Percentiles rank a stretch among this genome's conserved stretches.
phyloP scores from a whole-genome alignment of 2,329 filamentous ascomycete species.

The Penicillium sclerotigenum region DNA sequence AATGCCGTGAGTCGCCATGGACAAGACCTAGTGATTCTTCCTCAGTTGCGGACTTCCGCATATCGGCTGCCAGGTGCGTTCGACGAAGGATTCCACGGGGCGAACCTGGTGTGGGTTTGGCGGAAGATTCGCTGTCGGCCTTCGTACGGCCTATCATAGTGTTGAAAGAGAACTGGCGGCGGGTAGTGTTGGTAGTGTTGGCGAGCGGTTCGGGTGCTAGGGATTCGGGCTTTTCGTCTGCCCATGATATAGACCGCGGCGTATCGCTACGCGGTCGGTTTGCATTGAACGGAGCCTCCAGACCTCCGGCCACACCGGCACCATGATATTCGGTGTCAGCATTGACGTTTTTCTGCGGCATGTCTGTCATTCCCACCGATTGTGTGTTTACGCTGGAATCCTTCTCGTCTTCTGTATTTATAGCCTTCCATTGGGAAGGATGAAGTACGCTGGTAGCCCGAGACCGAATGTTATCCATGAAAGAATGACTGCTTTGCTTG shows the following conservation, averaged over 20 bases:
- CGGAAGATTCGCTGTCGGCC: slow-evolving; percentile 21
- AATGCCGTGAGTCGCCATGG: slow-evolving; percentile 59
- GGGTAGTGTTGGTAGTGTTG: slow-evolving; percentile 59
- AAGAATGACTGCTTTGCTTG: slow-evolving; percentile 32
- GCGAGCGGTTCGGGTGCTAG: slow-evolving; percentile 33
- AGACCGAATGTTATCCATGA: slow-evolving; percentile 40
- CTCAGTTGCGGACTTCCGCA: slow-evolving; percentile 61
- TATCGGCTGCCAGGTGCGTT: slow-evolving; percentile 30
- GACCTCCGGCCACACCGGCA: slow-evolving; percentile 14
- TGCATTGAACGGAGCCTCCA: slow-evolving; percentile 25
- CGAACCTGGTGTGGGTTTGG: slow-evolving; percentile 22
- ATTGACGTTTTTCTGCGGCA: slow-evolving; percentile 51
- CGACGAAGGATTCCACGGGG: slow-evolving; percentile 43
- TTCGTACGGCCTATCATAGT: slow-evolving; percentile 66
- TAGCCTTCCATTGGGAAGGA: slow-evolving; percentile 35
- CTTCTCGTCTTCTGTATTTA: slow-evolving; percentile 32
- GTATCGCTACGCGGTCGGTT: slow-evolving; percentile 35
- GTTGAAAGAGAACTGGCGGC: slow-evolving; percentile 87
- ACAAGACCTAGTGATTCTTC: slow-evolving; percentile 81
- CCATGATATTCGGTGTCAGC: slow-evolving; percentile 42
- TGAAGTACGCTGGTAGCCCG: slow-evolving; percentile 39
- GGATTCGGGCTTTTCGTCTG: slow-evolving; percentile 26
- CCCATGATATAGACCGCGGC: slow-evolving; percentile 40
- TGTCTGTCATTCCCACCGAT: slow-evolving; percentile 62
- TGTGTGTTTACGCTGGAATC: slow-evolving; percentile 50